Conservation (phyloP, 768 basidiomycete genomes). For the Leccinum disarticulatum region DNA sequence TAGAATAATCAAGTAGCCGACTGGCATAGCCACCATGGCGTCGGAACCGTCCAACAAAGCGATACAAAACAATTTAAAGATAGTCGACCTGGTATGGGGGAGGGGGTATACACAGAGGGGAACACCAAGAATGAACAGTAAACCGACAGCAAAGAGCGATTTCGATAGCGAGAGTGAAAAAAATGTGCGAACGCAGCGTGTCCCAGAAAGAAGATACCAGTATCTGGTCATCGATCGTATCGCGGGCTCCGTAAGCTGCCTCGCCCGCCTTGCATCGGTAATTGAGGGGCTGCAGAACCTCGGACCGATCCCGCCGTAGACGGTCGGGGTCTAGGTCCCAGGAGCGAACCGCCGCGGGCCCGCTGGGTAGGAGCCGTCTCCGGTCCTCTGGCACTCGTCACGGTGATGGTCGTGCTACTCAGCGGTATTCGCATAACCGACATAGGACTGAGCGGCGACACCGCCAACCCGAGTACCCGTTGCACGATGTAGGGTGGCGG, state of each 20-base stretch:
- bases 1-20: background rate
- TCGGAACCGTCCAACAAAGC: background rate
- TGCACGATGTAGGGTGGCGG: constrained; percentile 34
- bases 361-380: background rate
- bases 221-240: constrained; percentile 1
- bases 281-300: constrained; percentile 21
- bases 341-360: constrained; percentile 22
- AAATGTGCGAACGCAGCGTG: background rate
- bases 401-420: background rate
- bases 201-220: constrained; percentile 22
- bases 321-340: constrained; percentile 32
- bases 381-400: constrained; percentile 1
- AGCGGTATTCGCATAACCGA: background rate
- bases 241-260: constrained; percentile 16
- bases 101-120: constrained; percentile 18
- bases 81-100: background rate
- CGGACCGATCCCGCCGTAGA: constrained; percentile 22
- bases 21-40: background rate
- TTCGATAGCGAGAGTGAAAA: constrained; percentile 11
- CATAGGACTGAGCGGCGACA: constrained; percentile 22
- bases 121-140: constrained; percentile 1
- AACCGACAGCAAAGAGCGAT: background rate
- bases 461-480: constrained; percentile 31
- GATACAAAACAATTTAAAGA: background rate
- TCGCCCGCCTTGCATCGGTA: constrained; percentile 35